These are phyloP conservation scores for Boletus rubropictus DNA, from an alignment of 768 basidiomycete genomes.

Conservation along the genomic window DNA sequence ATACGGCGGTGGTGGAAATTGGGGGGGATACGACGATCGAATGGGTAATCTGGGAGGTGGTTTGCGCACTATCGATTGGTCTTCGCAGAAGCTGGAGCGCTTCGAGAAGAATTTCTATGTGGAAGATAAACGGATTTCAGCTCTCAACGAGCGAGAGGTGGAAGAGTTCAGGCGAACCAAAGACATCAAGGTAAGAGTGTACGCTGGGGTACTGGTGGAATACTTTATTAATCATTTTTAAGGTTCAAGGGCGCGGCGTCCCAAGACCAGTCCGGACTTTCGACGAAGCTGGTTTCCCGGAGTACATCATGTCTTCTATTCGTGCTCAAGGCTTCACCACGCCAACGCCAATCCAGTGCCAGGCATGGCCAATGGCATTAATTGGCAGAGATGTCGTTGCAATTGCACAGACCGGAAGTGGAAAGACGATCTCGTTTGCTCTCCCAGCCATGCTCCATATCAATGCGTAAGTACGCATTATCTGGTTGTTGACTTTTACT, in stretches of 20 bases:
- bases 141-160: constrained; percentile 77
- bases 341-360: constrained; percentile 96
- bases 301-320: constrained; percentile 92
- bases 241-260: constrained; percentile 85
- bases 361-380: constrained; percentile 99
- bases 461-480: constrained; percentile 70
- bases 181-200: constrained; percentile 71
- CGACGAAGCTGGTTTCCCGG: constrained; percentile 94
- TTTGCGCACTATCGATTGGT: constrained; percentile 84
- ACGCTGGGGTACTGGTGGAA: background rate
- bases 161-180: constrained; percentile 79
- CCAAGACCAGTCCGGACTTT: constrained; percentile 89
- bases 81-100: constrained; percentile 58
- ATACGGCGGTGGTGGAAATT: constrained; percentile 26
- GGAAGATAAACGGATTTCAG: constrained; percentile 80
- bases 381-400: constrained; percentile 92
- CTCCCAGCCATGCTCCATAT: constrained; percentile 99
- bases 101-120: constrained; percentile 99
- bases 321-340: constrained; percentile 86
- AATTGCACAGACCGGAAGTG: constrained; percentile 96
- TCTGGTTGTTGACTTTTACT: background rate
- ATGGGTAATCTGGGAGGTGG: constrained; percentile 81
- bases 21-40: constrained; percentile 47
- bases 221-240: constrained; percentile 3
- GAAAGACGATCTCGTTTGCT: constrained; percentile 98